These are phyloP conservation scores for Psophocarpus tetragonolobus DNA, from an alignment of 306 rosid genomes.

Conservation along the genomic window DNA sequence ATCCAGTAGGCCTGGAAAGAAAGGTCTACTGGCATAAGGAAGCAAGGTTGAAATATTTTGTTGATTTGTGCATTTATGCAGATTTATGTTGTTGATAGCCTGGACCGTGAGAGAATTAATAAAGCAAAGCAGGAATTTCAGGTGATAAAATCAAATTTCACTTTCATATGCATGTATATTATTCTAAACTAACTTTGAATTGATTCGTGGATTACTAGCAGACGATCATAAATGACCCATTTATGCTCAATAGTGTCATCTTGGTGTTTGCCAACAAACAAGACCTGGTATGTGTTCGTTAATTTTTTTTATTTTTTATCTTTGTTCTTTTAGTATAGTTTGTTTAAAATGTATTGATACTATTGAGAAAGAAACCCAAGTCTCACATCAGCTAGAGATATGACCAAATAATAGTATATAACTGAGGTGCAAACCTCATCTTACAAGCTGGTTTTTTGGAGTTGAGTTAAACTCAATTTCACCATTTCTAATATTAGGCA, in stretches of 20 bases:
- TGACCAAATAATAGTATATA: no score
- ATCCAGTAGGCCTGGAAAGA: neutral
- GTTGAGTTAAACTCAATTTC: no score
- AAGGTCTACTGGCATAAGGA: neutral
- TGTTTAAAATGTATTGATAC: neutral
- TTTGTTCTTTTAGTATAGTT: conserved; percentile 12
- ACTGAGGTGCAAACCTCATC: no score
- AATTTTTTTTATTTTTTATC: conserved; percentile 32
- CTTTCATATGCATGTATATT: neutral
- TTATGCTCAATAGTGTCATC: conserved; percentile 94
- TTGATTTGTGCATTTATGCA: conserved; percentile 41
- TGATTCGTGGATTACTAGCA: conserved; percentile 47
- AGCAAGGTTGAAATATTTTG: neutral
- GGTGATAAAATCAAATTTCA: conserved; percentile 50
- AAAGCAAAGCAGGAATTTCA: conserved; percentile 92
- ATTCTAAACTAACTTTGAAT: conserved; percentile 25
- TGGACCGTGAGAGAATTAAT: conserved; percentile 92
- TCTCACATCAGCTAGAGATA: no score
- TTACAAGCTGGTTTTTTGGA: no score
- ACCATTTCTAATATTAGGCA: no score
- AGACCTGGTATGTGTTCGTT: conserved; percentile 75
- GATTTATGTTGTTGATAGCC: conserved; percentile 93
- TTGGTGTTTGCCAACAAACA: conserved; percentile 97
- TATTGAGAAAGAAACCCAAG: no score
- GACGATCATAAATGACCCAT: conserved; percentile 94